Base-by-base conservation (phyloP, 805 yeast genomes). In the Nakazawaea wyomingensis region DNA sequence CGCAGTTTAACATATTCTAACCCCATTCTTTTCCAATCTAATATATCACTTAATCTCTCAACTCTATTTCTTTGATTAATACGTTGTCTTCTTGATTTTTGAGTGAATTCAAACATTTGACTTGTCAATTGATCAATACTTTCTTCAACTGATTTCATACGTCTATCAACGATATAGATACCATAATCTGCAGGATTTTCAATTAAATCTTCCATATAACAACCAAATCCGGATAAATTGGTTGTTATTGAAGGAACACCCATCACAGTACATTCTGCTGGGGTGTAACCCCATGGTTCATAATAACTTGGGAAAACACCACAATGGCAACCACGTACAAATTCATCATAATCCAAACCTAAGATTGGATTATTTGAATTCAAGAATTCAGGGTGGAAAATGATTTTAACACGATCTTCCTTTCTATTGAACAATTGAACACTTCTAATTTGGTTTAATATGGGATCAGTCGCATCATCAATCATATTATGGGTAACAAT, bases 211-310 rank as follows among this genome's bases (percentile, higher is more conserved):
- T 91, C 99, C 98, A 91, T 91, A 68, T 91, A 91, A 52, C 98
- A 95, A 39, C 99, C 99, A 60, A 91, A 91, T 1, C 99, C 99
- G 2, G 96, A 87, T 47, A 91, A 68, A 61, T 91, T 91, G 33
- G 99, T 91, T 9, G 99, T 91, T 56, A 91, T 86, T 5, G 96
- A 87, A 14, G 99, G 99, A 47, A 93, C 95, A 44, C 99, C 99
- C 99, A 91, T 91, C 19, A 93, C 99, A 0, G 99, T 91, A 70
- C 99, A 93, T 63, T 91, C 99, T 7, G 98, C 98, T 3, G 99
- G 99, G 2, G 99, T 91, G 64, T 91, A 91, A 31, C 99, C 99
- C 99, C 99, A 91, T 4, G 99, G 99, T 67, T 91, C 99, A 60
- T 91, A 91, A 67, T 91, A 91, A 0, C 96, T 88, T 39, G 99